Percentiles rank a stretch among this genome's conserved stretches.
Evolutionary conservation across 106 monocot species (phyloP).

Genomic region (Apostasia ramifera): DNA sequence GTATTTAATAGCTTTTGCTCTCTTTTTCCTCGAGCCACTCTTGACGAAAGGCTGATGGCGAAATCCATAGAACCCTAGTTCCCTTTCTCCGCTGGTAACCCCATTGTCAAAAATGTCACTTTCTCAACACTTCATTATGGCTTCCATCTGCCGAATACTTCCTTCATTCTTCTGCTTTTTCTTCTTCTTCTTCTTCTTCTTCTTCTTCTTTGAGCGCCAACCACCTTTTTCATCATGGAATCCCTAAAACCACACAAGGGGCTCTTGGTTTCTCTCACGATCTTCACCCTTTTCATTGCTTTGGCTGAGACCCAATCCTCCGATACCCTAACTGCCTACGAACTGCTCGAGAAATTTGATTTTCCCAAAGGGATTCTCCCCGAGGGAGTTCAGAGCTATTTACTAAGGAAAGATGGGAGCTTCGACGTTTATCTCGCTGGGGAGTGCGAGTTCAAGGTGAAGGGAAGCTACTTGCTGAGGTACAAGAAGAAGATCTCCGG

Average conservation of each 20-base stretch:
- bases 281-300: not conserved
- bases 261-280: not conserved
- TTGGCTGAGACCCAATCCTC: not conserved
- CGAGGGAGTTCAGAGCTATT: constrained; percentile 21
- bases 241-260: not conserved
- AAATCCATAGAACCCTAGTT: too few relatives aligned
- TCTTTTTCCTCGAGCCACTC: too few relatives aligned
- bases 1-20: too few relatives aligned
- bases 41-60: too few relatives aligned
- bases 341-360: constrained; percentile 26
- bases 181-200: not conserved
- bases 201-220: not conserved
- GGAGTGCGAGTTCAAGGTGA: constrained; percentile 24
- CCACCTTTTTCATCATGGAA: not conserved
- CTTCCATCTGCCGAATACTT: not conserved
- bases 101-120: too few relatives aligned
- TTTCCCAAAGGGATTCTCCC: constrained; percentile 40
- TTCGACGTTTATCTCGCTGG: constrained; percentile 17
- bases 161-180: not conserved
- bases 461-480: constrained; percentile 21
- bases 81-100: too few relatives aligned
- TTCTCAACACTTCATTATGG: not conserved
- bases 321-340: constrained; percentile 24
- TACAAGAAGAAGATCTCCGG: constrained; percentile 34
- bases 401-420: constrained; percentile 13